Evolutionary conservation across 805 yeast genomes (phyloP), one percentile per base, ranked within the genome.

Genomic region (Wickerhamomyces kurtzmanii): DNA sequence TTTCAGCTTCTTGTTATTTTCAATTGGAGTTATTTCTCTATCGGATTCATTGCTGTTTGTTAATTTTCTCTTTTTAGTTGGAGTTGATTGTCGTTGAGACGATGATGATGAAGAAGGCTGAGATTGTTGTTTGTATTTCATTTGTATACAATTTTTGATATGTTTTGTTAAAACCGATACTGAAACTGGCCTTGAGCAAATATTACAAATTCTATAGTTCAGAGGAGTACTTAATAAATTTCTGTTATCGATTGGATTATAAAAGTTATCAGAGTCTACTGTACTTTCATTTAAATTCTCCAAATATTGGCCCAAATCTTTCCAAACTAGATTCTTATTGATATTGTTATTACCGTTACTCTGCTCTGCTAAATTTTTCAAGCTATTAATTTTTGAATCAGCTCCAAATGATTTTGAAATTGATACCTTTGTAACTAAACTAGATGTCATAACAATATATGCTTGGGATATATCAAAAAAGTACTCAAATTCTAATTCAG

Each of bases 191-290:
- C 60, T 53, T 24, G 55, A 55, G 40, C 75, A 68, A 27, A 47
- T 47, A 28, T 62, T 65, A 42, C 75, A 68, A 26, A 65, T 57
- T 22, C 68, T 47, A 36, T 68, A 68, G 17, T 55, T 54, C 5
- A 65, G 25, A 1, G 62, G 58, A 9, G 50, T 49, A 10, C 43
- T 43, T 14, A 68, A 44, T 4, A 71, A 70, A 26, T 50, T 51
- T n/a, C n/a, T n/a, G 6, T 34, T 34, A 7, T 36, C 31, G 8
- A 36, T 33, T 5, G 44, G 22, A 15, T 39, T 37, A 30, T 44
- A 38, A 32, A 43, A 45, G 28, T 40, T 39, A 12, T 27, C 30
- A 7, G 43, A 32, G 3, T 32, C 18, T 4, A 26, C 24, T 14
- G 12, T 5, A 16, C 27, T 15, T 18, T 42, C 48, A 3, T 33